Percentiles rank a stretch among this genome's conserved stretches.
phyloP scores from a whole-genome alignment of 2,329 filamentous ascomycete species.

The Hirsutella rhossiliensis region DNA sequence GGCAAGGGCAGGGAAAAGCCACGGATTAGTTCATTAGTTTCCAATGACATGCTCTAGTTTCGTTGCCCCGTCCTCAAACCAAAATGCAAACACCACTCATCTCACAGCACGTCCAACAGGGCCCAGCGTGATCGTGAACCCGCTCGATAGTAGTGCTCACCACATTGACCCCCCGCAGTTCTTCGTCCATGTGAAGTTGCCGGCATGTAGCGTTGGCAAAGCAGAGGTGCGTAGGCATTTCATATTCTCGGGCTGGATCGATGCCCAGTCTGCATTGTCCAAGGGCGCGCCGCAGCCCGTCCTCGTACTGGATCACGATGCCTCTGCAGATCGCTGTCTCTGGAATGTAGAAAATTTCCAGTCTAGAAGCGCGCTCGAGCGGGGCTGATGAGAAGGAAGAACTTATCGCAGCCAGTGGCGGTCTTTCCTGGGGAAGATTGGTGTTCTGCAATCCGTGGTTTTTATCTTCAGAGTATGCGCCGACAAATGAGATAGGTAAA shows the following conservation, averaged over 20 bases:
- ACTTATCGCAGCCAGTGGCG: background rate
- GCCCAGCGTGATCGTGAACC: background rate
- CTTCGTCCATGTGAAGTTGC: background rate
- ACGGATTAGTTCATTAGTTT: background rate
- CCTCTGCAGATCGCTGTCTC: conserved; percentile 1
- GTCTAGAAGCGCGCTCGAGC: background rate
- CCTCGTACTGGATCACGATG: too few relatives aligned
- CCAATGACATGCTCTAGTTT: background rate
- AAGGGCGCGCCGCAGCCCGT: too few relatives aligned
- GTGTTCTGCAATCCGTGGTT: background rate
- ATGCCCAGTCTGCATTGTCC: background rate
- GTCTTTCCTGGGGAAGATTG: background rate
- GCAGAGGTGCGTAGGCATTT: background rate
- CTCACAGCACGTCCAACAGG: conserved; percentile 1
- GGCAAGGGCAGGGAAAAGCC: background rate
- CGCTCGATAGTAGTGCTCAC: background rate
- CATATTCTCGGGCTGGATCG: background rate
- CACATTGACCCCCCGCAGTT: background rate
- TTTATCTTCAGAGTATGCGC: background rate
- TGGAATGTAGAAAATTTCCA: background rate
- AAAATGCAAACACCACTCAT: conserved; percentile 2
- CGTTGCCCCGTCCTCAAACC: background rate
- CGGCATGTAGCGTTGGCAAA: background rate
- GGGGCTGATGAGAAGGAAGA: background rate
- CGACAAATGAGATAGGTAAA: conserved; percentile 1